Evolutionary conservation across 768 basidiomycete genomes (phyloP), one percentile per base, ranked within the genome.

Genomic region (Leucocoprinus sp.): DNA sequence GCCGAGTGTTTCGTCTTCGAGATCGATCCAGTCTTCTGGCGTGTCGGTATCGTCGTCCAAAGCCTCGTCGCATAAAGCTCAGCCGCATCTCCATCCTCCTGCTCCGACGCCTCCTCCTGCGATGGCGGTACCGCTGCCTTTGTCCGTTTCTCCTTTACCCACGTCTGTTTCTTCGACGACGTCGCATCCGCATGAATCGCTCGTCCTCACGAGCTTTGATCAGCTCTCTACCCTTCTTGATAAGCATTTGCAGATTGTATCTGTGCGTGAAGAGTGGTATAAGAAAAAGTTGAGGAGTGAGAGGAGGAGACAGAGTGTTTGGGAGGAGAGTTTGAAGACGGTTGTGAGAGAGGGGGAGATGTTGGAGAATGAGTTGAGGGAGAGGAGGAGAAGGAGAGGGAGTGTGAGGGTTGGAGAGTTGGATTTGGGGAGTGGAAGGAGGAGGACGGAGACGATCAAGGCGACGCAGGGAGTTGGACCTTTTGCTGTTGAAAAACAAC

Each of bases 271-370:
- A 52, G 73, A 75, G 39, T 96, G 84, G 75, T 93, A 79, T 69
- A 72, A 70, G 45, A 64, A 69, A 23, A 75, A 79, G 53, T 65
- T 92, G 8, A 73, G 73, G 51, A 73, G 75, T 19, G 86, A 91
- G 57, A 68, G 72, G 38, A 68, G 73, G 53, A 69, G 80, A 19
- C 79, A 81, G 56, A 66, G 58, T 8, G 68, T 92, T 21, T 97
- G 93, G 93, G 93, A 95, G 63, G 84, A 91, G 64, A 93, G 87
- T 60, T 62, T 97, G 56, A 79, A 83, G 44, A 77, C 79, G 1
- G 91, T 93, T 6, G 92, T 93, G 1, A 71, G 74, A 45, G 89
- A 95, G 60, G 91, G 92, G 12, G 89, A 90, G 56, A 72, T 69
- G 8, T 71, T 93, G 17, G 93, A 98, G 66, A 65, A 66, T 47